Evolutionary conservation across 75 land plant genomes (phyloP).

Genomic region (Picea sitchensis): DNA sequence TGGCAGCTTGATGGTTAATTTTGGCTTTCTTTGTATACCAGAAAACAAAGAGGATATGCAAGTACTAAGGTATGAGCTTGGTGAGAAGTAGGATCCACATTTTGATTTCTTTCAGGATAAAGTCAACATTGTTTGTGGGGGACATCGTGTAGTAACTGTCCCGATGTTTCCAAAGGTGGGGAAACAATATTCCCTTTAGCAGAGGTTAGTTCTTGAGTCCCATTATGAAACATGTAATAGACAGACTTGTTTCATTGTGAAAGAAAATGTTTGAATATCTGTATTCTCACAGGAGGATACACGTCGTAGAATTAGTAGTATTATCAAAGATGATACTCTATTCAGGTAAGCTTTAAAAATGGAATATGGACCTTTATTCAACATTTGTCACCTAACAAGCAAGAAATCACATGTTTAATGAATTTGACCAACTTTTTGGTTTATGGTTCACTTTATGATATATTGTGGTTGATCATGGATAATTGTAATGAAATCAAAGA

Average conservation of each 20-base stretch:
- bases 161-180: conserved; percentile 44
- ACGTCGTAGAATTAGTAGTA: neutral
- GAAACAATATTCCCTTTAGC: conserved; percentile 55
- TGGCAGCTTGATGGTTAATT: neutral
- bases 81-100: conserved; percentile 60
- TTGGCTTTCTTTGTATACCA: neutral
- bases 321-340: conserved; percentile 30
- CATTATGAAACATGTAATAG: neutral
- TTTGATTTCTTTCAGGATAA: conserved; percentile 49
- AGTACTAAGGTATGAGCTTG: conserved; percentile 41
- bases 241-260: neutral
- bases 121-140: conserved; percentile 38
- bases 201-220: conserved; percentile 14
- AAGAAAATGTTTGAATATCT: neutral
- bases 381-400: neutral
- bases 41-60: conserved; percentile 59
- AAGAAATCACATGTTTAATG: neutral
- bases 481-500: conserved; percentile 60
- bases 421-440: neutral
- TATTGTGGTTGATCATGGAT: too few relatives aligned
- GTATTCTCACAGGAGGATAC: too few relatives aligned
- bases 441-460: neutral
- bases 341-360: conserved; percentile 25
- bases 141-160: conserved; percentile 55
- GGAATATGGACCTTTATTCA: conserved; percentile 8